These are phyloP conservation scores for Lachnellula arida DNA, from an alignment of 2,329 filamentous ascomycete species.

Conservation along the genomic window DNA sequence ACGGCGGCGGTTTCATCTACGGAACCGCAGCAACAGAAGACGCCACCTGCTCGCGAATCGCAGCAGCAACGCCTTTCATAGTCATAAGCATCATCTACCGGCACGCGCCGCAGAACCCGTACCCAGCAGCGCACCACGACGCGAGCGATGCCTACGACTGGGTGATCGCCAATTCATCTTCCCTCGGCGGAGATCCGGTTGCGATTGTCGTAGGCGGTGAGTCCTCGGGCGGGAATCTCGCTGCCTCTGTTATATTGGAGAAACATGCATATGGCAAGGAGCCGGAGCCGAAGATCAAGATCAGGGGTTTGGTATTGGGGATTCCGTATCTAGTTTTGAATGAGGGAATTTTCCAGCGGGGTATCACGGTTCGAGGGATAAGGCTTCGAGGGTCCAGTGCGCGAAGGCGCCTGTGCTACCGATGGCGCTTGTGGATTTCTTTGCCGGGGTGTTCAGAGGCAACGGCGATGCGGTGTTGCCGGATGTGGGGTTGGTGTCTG, in stretches of 20 bases:
- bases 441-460: background rate
- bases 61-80: slow-evolving; percentile 25
- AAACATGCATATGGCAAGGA: slow-evolving; percentile 33
- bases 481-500: background rate
- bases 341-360: slow-evolving; percentile 7
- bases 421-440: background rate
- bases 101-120: slow-evolving; percentile 50
- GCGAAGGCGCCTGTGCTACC: background rate
- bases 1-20: slow-evolving; percentile 54
- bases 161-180: slow-evolving; percentile 42
- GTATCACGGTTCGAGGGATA: background rate
- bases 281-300: too few relatives aligned
- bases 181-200: slow-evolving; percentile 36
- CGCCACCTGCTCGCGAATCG: slow-evolving; percentile 44
- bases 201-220: slow-evolving; percentile 44
- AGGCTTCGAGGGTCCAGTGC: background rate
- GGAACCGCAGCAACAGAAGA: slow-evolving; percentile 51
- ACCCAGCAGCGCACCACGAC: slow-evolving; percentile 50
- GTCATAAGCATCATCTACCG: slow-evolving; percentile 50
- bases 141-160: slow-evolving; percentile 50
- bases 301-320: slow-evolving; percentile 48
- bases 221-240: slow-evolving; percentile 43
- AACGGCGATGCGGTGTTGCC: background rate
- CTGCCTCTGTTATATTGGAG: slow-evolving; percentile 38
- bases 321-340: slow-evolving; percentile 41